Evolutionary conservation across 75 land plant species (phyloP).

Genomic region (Pinus taeda): DNA sequence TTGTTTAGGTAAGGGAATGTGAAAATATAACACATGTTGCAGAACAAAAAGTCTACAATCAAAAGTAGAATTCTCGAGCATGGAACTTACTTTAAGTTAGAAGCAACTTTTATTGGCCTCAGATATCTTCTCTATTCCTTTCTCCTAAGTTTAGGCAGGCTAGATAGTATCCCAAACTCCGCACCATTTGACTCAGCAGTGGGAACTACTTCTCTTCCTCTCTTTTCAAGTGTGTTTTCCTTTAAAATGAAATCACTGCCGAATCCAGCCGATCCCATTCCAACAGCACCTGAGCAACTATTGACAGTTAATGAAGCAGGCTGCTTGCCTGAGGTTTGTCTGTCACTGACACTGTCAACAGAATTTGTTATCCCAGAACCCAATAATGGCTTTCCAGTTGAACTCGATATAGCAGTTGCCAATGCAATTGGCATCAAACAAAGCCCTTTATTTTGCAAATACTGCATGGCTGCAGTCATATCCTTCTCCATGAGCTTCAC

Average conservation of each 20-base stretch:
- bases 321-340: neutral
- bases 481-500: constrained; percentile 75
- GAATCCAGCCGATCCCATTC: constrained; percentile 1
- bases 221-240: neutral
- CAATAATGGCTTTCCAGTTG: constrained; percentile 3
- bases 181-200: neutral
- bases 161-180: neutral
- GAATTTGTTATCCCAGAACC: constrained; percentile 1
- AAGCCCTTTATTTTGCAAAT: constrained; percentile 74
- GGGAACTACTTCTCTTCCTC: neutral
- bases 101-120: neutral
- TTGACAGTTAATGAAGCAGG: neutral
- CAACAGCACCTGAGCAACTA: neutral
- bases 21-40: neutral
- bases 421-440: constrained; percentile 82
- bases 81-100: neutral
- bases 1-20: neutral
- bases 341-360: constrained; percentile 1
- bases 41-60: neutral
- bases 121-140: neutral
- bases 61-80: neutral
- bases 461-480: constrained; percentile 77
- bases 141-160: neutral
- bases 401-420: constrained; percentile 48
- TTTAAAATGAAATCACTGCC: constrained; percentile 3